Percentiles rank a stretch among this genome's conserved stretches.
Conservation (phyloP, 2,329 filamentous ascomycete species). For the Thelonectria olida region DNA sequence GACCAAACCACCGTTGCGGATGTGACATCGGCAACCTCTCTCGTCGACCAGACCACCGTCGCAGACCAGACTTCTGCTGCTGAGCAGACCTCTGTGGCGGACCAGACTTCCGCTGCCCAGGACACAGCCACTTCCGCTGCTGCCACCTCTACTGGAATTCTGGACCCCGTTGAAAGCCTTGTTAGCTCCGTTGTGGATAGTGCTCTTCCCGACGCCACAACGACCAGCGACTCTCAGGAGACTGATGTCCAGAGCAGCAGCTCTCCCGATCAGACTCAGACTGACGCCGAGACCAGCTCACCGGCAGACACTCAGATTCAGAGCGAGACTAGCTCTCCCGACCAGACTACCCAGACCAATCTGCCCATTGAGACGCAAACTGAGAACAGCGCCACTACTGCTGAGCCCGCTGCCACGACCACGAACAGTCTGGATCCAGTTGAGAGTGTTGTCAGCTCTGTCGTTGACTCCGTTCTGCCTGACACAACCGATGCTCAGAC, state of each 20-base stretch:
- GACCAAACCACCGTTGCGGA: not conserved
- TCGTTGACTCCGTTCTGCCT: conserved; percentile 27
- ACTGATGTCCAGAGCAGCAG: not conserved
- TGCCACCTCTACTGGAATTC: not conserved
- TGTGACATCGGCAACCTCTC: not conserved
- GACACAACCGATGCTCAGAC: not conserved
- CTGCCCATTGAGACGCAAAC: conserved; percentile 8
- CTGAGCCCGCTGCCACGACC: conserved; percentile 21
- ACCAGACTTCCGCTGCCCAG: conserved; percentile 6
- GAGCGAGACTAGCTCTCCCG: not conserved
- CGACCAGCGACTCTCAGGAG: not conserved
- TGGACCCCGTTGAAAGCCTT: not conserved
- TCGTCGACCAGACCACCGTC: not conserved
- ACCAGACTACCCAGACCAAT: not conserved
- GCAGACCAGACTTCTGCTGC: not conserved
- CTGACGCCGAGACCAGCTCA: too few relatives aligned
- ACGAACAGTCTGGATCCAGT: conserved; percentile 33
- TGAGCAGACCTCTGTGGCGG: not conserved
- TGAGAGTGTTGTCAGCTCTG: conserved; percentile 32
- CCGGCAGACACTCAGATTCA: too few relatives aligned
- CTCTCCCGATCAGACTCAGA: not conserved
- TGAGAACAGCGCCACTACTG: not conserved
- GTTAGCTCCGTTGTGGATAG: not conserved
- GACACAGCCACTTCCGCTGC: not conserved
- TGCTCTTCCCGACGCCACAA: not conserved